A percentile compares a stretch with the other conserved stretches of the same genome.
phyloP scores from a whole-genome alignment of 805 yeast genomes.

The Tanozyma kutaoensis region DNA sequence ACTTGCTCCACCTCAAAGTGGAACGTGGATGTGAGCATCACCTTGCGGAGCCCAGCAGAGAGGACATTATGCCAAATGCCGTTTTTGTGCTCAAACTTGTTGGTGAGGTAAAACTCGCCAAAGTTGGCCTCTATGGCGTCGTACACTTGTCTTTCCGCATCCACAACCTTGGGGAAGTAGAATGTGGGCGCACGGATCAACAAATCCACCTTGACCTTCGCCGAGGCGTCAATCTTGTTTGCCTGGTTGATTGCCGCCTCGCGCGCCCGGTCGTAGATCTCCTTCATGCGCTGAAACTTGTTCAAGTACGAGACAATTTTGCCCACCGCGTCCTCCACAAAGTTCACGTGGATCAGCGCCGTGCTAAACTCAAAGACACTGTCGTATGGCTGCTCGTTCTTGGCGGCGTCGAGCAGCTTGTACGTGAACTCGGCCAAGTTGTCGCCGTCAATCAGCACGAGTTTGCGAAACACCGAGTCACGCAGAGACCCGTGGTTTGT shows the following conservation, averaged over 20 bases:
- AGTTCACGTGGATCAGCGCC: constrained; percentile 64
- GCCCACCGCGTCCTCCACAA: constrained; percentile 70
- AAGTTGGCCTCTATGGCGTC: constrained; percentile 60
- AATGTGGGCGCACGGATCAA: constrained; percentile 71
- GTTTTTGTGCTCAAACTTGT: constrained; percentile 31
- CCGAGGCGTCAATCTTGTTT: constrained; percentile 42
- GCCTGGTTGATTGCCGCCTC: constrained; percentile 83
- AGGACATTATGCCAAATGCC: constrained; percentile 36
- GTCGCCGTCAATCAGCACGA: constrained; percentile 71
- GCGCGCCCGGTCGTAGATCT: constrained; percentile 78
- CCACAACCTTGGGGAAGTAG: constrained; percentile 53
- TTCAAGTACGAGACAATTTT: constrained; percentile 53
- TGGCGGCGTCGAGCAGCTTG: constrained; percentile 57
- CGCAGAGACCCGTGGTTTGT: constrained; percentile 47
- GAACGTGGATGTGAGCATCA: constrained; percentile 53
- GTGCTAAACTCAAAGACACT: constrained; percentile 51
- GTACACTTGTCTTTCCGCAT: constrained; percentile 22
- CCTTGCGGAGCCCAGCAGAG: constrained; percentile 57
- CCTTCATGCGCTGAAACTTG: constrained; percentile 76
- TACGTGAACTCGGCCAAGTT: constrained; percentile 72
- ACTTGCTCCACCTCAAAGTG: constrained; percentile 34
- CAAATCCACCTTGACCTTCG: constrained; percentile 57
- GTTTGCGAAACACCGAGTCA: constrained; percentile 45
- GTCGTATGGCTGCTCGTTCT: constrained; percentile 35
- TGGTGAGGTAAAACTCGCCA: constrained; percentile 71